Evolutionary conservation across 2,329 filamentous ascomycete genomes (phyloP).

Genomic region (Lasiodiplodia citricola): DNA sequence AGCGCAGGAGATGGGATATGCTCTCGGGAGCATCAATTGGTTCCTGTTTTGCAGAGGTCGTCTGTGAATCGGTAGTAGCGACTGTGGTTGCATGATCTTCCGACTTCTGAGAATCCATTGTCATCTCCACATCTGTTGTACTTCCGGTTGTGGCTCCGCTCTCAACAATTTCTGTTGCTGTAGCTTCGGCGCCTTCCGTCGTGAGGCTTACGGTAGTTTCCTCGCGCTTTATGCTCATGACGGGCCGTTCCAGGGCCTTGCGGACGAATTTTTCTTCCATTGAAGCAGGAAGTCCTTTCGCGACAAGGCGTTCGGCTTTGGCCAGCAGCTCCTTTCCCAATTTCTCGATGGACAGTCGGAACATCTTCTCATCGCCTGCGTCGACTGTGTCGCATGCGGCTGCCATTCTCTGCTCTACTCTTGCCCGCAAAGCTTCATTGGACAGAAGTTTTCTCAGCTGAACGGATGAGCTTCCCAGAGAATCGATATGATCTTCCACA

Average conservation of each 20-base stretch:
- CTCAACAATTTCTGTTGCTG: conserved; percentile 32
- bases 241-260: conserved; percentile 75
- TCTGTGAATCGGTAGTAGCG: conserved; percentile 26
- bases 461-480: conserved; percentile 58
- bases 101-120: conserved; percentile 32
- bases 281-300: conserved; percentile 70
- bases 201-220: conserved; percentile 48
- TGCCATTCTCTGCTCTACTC: conserved; percentile 69
- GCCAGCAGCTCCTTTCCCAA: conserved; percentile 67
- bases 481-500: conserved; percentile 74
- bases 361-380: conserved; percentile 84
- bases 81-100: conserved; percentile 30
- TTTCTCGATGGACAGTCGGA: conserved; percentile 75
- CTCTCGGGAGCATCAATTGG: conserved; percentile 43
- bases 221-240: conserved; percentile 70
- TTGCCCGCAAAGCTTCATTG: conserved; percentile 44
- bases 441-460: conserved; percentile 65
- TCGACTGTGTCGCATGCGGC: conserved; percentile 81
- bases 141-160: conserved; percentile 41
- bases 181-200: conserved; percentile 32
- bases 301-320: conserved; percentile 75
- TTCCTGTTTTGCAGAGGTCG: conserved; percentile 31
- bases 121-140: conserved; percentile 41
- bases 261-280: conserved; percentile 86
- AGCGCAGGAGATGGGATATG: conserved; percentile 65